Conservation (phyloP, 225 moss, liverwort and hornwort species). For the Climacium dendroides region DNA sequence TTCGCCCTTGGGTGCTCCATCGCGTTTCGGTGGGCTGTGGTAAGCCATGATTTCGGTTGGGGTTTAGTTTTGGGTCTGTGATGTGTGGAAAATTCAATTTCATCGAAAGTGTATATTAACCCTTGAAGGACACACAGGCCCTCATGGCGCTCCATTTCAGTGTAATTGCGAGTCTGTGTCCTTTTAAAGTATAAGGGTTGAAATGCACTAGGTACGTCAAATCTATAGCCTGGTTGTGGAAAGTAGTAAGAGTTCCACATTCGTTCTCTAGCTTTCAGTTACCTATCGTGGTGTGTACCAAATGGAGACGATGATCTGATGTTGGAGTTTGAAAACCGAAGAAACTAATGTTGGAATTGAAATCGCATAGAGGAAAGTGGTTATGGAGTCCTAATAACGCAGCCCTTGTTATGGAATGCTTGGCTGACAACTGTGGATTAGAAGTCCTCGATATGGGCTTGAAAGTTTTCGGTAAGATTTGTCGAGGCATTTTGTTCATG, state of each 20-base stretch:
- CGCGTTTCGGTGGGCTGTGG: constrained; percentile 75
- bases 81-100: neutral
- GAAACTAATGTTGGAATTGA: neutral
- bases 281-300: neutral
- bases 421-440: neutral
- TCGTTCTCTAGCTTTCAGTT: neutral
- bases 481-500: neutral
- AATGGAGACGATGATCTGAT: neutral
- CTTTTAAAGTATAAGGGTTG: neutral
- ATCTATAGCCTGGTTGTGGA: neutral
- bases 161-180: neutral
- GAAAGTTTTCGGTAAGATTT: neutral
- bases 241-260: neutral
- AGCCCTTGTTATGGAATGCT: neutral
- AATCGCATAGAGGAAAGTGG: neutral
- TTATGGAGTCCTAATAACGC: neutral
- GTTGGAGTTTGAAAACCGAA: neutral
- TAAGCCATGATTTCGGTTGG: neutral
- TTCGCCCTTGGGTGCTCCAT: constrained; percentile 79
- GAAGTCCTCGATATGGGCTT: too few species aligned
- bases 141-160: neutral
- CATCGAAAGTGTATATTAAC: neutral
- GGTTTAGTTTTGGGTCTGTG: neutral
- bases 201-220: neutral
- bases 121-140: neutral